Base-by-base conservation (phyloP, 1,139 yeast species). In the Hansenula anomala region DNA sequence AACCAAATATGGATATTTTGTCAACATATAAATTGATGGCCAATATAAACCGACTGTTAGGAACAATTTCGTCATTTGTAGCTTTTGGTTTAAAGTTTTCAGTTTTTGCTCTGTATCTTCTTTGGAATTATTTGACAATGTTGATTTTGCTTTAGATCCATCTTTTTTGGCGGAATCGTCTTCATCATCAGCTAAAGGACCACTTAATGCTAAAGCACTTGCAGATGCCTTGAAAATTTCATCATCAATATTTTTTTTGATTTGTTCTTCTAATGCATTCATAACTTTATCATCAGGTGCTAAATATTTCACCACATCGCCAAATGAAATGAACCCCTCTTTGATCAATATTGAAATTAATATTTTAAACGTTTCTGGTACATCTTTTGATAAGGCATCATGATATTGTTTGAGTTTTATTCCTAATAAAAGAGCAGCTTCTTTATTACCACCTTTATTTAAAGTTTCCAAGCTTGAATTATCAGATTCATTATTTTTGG, bases 151-250 rank as follows among this genome's bases (percentile, higher is more conserved):
- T 33, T 11, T 46, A 23, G 36, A 40, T 28, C 44, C 44, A 17
- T 47, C 17, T 5, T 43, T 36, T 26, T 31, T 19, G 7, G 40
- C 49, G n/a, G 38, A 49, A 22, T 50, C 63, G 14, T 70, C 77
- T 15, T 76, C 83, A 18, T 82, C 95, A 36, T 80, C 82, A 6
- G 73, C 69, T 35, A 90, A 65, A 1, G 96, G 95, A 7, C 95
- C 94, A 4, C 97, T 96, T 49, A 88, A 60, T 0, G 97, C 94
- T 38, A 90, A 64, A 0, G 96, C 95, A 45, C 84, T 85, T 0
- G 88, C 84, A 20, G 78, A 75, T 0, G 94, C 84, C 45, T 71
- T 67, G 49, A 72, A 69, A 0, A 84, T 80, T 41, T 79, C 73
- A 14, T 77, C 77, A n/a, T 80, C 80, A 49, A 84, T 57, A 18